Percentiles rank a stretch among this genome's conserved stretches.
Evolutionary conservation across 768 basidiomycete species (phyloP).

Genomic region (Boletus subcaerulescens): DNA sequence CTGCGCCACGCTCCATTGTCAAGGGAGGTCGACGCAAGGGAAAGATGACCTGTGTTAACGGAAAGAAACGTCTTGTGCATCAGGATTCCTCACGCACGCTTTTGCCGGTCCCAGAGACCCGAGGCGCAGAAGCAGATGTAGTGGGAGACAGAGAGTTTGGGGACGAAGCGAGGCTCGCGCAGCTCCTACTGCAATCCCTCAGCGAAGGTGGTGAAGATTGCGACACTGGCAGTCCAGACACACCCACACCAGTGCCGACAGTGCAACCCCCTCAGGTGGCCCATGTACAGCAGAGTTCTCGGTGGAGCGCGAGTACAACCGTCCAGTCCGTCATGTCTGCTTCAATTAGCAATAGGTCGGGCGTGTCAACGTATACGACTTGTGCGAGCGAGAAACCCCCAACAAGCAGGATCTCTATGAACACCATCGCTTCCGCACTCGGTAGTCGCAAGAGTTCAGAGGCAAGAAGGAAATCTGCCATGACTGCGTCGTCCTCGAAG

Average conservation of each 20-base stretch:
- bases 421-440: conserved; percentile 22
- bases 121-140: conserved; percentile 15
- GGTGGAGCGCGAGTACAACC: conserved; percentile 34
- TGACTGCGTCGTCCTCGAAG: conserved; percentile 27
- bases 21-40: conserved; percentile 22
- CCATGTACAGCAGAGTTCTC: conserved; percentile 22
- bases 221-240: neutral
- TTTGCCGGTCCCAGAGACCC: conserved; percentile 20
- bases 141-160: conserved; percentile 22
- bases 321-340: conserved; percentile 24
- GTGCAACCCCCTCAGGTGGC: conserved; percentile 15
- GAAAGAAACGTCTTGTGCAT: conserved; percentile 22
- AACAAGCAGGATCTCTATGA: conserved; percentile 27
- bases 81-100: conserved; percentile 29
- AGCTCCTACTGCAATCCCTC: conserved; percentile 31
- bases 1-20: conserved; percentile 30
- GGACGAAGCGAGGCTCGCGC: conserved; percentile 29
- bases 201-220: conserved; percentile 7
- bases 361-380: conserved; percentile 27
- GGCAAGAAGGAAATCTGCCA: conserved; percentile 23
- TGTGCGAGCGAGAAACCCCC: conserved; percentile 26
- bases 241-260: conserved; percentile 1
- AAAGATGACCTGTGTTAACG: conserved; percentile 13
- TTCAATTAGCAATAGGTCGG: conserved; percentile 26
- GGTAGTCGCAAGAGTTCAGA: conserved; percentile 30